Percentiles rank a stretch among this genome's conserved stretches.
These are phyloP conservation scores for Saccharomyces cerevisiae DNA, from an alignment of 805 yeast genomes.

Conservation along the genomic window DNA sequence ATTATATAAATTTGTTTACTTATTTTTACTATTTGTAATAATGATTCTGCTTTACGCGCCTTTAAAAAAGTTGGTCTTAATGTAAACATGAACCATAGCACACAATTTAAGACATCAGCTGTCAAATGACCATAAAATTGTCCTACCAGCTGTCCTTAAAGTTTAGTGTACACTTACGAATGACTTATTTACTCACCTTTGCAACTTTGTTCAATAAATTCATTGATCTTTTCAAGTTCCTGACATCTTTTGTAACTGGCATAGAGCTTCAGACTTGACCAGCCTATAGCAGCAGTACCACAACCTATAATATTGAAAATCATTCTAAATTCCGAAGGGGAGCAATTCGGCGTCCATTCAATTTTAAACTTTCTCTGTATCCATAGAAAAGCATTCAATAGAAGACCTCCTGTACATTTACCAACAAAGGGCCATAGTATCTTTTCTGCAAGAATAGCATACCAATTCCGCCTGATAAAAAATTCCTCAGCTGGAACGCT, in stretches of 20 bases:
- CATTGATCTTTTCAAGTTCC: slow-evolving; percentile 13
- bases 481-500: background rate
- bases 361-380: slow-evolving; percentile 4
- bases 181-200: background rate
- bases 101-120: too few relatives aligned
- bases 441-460: background rate
- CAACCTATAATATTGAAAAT: slow-evolving; percentile 22
- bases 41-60: background rate
- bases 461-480: background rate
- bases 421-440: slow-evolving; percentile 20
- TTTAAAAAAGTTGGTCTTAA: background rate
- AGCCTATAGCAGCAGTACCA: slow-evolving; percentile 13
- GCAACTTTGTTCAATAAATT: slow-evolving; percentile 2
- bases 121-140: too few relatives aligned
- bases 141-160: too few relatives aligned
- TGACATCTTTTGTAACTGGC: slow-evolving; percentile 13
- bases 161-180: background rate
- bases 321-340: slow-evolving; percentile 20
- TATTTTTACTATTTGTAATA: background rate
- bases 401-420: slow-evolving; percentile 8
- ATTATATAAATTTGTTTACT: background rate
- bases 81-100: too few relatives aligned
- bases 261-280: slow-evolving; percentile 11
- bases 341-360: slow-evolving; percentile 3
- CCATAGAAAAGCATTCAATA: slow-evolving; percentile 7